phyloP scores from a whole-genome alignment of 2,329 filamentous ascomycete species.

The Colletotrichum lupini region DNA sequence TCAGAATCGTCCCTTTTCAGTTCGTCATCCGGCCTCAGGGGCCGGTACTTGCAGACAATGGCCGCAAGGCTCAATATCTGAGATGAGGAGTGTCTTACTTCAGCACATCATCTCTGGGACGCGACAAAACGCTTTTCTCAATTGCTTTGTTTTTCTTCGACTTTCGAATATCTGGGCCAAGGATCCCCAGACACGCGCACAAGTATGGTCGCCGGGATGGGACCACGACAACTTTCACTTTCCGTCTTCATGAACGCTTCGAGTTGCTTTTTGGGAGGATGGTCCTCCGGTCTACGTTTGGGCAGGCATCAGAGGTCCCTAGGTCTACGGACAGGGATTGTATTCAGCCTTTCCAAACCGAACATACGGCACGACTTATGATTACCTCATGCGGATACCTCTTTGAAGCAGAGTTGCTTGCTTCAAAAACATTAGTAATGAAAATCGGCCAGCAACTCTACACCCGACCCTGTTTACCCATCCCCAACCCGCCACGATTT shows the following conservation, averaged over 20 bases:
- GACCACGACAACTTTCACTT: slow-evolving; percentile 16
- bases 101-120: slow-evolving; percentile 16
- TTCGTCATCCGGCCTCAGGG: slow-evolving; percentile 1
- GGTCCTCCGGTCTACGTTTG: slow-evolving; percentile 34
- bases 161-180: slow-evolving; percentile 10
- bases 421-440: slow-evolving; percentile 36
- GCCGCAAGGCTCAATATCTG: slow-evolving; percentile 29
- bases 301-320: slow-evolving; percentile 30
- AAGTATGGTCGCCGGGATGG: slow-evolving; percentile 14
- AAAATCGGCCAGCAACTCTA: slow-evolving; percentile 27
- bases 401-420: slow-evolving; percentile 31
- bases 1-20: slow-evolving; percentile 23
- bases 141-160: background rate
- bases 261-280: slow-evolving; percentile 31
- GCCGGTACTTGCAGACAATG: slow-evolving; percentile 30
- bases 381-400: slow-evolving; percentile 36
- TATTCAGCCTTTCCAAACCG: slow-evolving; percentile 22
- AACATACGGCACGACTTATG: slow-evolving; percentile 34
- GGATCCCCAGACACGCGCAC: slow-evolving; percentile 6
- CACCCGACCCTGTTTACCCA: slow-evolving; percentile 10
- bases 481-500: background rate
- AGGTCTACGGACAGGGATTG: slow-evolving; percentile 21
- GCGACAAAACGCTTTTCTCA: slow-evolving; percentile 9
- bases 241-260: slow-evolving; percentile 3
- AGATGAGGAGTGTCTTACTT: background rate